A percentile compares a stretch with the other conserved stretches of the same genome.
Conservation (phyloP, 495 filamentous ascomycete genomes). For the Neurospora sp. region DNA sequence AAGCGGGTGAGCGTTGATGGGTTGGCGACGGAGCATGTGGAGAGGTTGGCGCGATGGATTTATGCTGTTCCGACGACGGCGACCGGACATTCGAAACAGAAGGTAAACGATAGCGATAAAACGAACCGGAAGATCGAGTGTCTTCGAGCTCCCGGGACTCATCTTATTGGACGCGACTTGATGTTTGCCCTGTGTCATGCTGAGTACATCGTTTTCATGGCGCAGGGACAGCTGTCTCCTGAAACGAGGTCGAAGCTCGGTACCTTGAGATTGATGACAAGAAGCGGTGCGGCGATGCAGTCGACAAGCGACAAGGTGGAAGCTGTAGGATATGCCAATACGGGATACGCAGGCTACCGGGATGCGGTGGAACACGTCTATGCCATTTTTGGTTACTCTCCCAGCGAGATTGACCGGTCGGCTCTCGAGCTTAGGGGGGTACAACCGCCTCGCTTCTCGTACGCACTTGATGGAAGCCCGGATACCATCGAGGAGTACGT, state of each 20-base stretch:
- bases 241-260: not conserved
- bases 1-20: not conserved
- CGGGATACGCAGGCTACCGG: not conserved
- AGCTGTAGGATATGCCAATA: not conserved
- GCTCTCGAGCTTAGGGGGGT: not conserved
- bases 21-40: not conserved
- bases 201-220: not conserved
- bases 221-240: not conserved
- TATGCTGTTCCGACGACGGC: not conserved
- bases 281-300: not conserved
- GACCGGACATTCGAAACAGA: not conserved
- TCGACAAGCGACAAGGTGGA: not conserved
- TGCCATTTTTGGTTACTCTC: not conserved
- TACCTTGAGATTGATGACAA: not conserved
- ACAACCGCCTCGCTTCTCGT: not conserved
- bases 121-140: not conserved
- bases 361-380: not conserved
- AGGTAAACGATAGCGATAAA: not conserved
- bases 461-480: not conserved
- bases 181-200: not conserved
- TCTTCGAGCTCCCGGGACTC: not conserved
- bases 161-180: not conserved
- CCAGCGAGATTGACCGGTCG: not conserved
- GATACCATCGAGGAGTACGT: not conserved
- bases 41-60: not conserved